Percentiles rank a stretch among this genome's conserved stretches.
These are phyloP conservation scores for Trichoderma afroharzianum DNA, from an alignment of 2,329 filamentous ascomycete genomes.

Conservation along the genomic window DNA sequence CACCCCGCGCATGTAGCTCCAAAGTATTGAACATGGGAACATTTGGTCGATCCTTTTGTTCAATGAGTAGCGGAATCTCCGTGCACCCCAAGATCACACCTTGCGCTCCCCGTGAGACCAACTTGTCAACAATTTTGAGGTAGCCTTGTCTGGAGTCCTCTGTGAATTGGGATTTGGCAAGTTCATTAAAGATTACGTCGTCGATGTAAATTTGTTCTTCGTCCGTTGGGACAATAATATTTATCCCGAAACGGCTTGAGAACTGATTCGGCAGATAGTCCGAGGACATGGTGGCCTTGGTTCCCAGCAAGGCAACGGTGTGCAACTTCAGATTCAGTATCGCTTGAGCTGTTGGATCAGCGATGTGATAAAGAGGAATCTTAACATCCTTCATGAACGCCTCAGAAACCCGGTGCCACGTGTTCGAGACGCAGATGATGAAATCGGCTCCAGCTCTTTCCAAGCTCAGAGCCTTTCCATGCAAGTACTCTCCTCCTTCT, in stretches of 20 bases:
- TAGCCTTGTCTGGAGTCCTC: slow-evolving; percentile 3
- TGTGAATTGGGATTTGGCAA: slow-evolving; percentile 12
- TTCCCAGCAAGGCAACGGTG: slow-evolving; percentile 15
- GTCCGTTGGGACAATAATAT: slow-evolving; percentile 17
- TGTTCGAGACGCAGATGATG: slow-evolving; percentile 20
- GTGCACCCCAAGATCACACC: slow-evolving; percentile 19
- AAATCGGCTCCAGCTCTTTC: slow-evolving; percentile 21
- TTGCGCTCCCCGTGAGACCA: slow-evolving; percentile 18
- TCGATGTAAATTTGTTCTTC: slow-evolving; percentile 17
- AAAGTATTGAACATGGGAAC: slow-evolving; percentile 20
- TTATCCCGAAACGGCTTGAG: slow-evolving; percentile 9
- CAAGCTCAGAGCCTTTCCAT: slow-evolving; percentile 17
- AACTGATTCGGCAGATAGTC: slow-evolving; percentile 16
- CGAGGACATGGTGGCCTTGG: slow-evolving; percentile 19
- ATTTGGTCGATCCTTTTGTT: slow-evolving; percentile 15
- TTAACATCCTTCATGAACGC: slow-evolving; percentile 23
- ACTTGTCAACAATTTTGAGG: slow-evolving; percentile 15
- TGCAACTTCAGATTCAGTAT: slow-evolving; percentile 4
- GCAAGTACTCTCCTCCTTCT: slow-evolving; percentile 19
- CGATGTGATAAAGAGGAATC: slow-evolving; percentile 20
- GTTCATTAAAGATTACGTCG: slow-evolving; percentile 17
- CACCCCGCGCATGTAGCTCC: slow-evolving; percentile 18
- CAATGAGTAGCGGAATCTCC: slow-evolving; percentile 23
- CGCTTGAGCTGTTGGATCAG: slow-evolving; percentile 14
- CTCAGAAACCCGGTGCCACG: slow-evolving; percentile 22